Evolutionary conservation across 2,329 filamentous ascomycete species (phyloP), one percentile per base, ranked within the genome.

Genomic region (Aquanectria penicillioides): DNA sequence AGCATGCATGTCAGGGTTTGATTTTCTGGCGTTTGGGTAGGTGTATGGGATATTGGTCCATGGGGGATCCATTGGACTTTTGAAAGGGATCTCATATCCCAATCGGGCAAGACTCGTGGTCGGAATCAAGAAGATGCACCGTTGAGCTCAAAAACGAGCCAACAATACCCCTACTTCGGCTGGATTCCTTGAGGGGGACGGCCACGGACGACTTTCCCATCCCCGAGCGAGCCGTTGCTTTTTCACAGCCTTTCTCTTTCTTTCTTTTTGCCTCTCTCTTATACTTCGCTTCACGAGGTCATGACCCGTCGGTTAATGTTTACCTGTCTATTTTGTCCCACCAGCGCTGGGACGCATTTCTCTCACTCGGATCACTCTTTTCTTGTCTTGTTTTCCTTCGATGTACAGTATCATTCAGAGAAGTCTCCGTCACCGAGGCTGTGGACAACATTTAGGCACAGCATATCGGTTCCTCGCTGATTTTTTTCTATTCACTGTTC

Each of bases 11-110:
- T 66, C 57, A 59, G 65, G 52, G 65, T 63, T 46, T 69, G 64
- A 60, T 64, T 68, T 69, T 68, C 62, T n/a, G 74, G 76, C 74
- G 74, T 78, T 74, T 76, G 74, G 73, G 72, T 69, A 74, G 67
- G 73, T 65, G 62, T 64, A 59, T 57, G 64, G 62, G 61, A 61
- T 64, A 58, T 53, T 52, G 67, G 60, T 60, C 54, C 57, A 52
- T 15, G 36, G 43, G 44, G 56, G 54, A 59, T 59, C 57, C 46
- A 47, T 31, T 31, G 26, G 50, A 55, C 63, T 64, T 63, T 59
- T 57, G 34, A 46, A 61, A 47, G 28, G 47, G 52, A 62, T 63
- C 55, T 49, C 53, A 38, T 31, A 50, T 49, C 52, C 55, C 57
- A 53, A 59, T 34, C 56, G 55, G 57, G 50, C 49, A 53, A 54